phyloP scores from a whole-genome alignment of 768 basidiomycete genomes.

The Lentinula edodes region DNA sequence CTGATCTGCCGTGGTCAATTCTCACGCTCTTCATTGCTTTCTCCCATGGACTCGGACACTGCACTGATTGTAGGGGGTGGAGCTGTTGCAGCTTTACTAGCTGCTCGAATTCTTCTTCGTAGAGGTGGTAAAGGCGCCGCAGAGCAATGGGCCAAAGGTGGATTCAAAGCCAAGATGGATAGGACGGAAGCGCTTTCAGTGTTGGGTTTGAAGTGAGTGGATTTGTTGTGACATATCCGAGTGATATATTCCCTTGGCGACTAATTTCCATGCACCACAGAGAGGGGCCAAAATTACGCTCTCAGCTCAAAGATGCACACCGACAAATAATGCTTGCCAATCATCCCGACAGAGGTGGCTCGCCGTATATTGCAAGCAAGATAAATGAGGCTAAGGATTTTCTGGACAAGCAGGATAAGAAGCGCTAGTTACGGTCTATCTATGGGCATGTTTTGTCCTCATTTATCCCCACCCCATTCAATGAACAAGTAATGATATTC shows the following conservation, averaged over 20 bases:
- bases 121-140: slow-evolving; percentile 58
- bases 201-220: slow-evolving; percentile 83
- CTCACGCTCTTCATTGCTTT: not conserved
- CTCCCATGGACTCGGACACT: slow-evolving; percentile 56
- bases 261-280: slow-evolving; percentile 31
- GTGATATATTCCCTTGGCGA: not conserved
- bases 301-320: slow-evolving; percentile 88
- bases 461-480: too few relatives aligned
- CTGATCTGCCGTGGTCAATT: not conserved
- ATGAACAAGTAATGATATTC: too few relatives aligned
- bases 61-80: slow-evolving; percentile 72
- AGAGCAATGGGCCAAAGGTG: slow-evolving; percentile 90
- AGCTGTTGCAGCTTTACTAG: slow-evolving; percentile 70
- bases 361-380: slow-evolving; percentile 97
- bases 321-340: slow-evolving; percentile 97
- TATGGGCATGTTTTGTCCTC: not conserved
- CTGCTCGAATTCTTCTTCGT: slow-evolving; percentile 66
- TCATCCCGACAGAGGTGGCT: slow-evolving; percentile 96
- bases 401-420: slow-evolving; percentile 70
- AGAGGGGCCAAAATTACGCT: slow-evolving; percentile 71
- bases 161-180: slow-evolving; percentile 96
- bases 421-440: slow-evolving; percentile 13
- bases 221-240: not conserved
- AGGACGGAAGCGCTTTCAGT: slow-evolving; percentile 87
- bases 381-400: slow-evolving; percentile 98